Evolutionary conservation across 2,329 filamentous ascomycete species (phyloP), one percentile per base, ranked within the genome.

Genomic region (Fusarium papillatum): DNA sequence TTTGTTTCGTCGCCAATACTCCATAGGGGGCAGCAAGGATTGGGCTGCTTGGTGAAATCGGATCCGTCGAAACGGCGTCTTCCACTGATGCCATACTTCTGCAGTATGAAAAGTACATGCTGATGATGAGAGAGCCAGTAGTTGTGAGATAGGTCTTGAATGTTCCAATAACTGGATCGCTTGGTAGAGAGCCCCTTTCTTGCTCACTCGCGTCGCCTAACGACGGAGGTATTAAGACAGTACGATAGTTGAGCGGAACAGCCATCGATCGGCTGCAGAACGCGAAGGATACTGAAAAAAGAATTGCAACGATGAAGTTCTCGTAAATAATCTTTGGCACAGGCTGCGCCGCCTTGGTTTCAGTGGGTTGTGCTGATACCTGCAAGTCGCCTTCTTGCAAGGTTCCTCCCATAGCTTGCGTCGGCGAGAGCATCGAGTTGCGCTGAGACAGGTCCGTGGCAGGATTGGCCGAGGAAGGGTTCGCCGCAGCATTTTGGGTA

Each of bases 1-100:
- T 61, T 53, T 82, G 80, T 31, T 81, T 80, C 13, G 79, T 80
- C 34, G 82, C 79, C 64, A 84, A 72, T 59, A 85, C 78, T 29
- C 90, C 90, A 63, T 91, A 86, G 0, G 90, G 90, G 3, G 90
- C 90, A 9, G 88, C 87, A 24, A 92, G 80, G 24, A 92, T 85
- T 3, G 86, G 84, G 19, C 86, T 82, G 22, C 86, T 86, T 0
- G 86, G 78, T 10, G 85, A 82, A 7, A 85, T 83, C 7, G 86
- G 75, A 48, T 83, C 85, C 17, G 84, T 80, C 17, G 83, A 82
- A 38, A 86, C 72, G 9, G 81, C 81, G 71, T 90, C 87, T 19
- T 88, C 86, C 24, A 88, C 82, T 2, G 85, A 85, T 17, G 86
- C 79, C 46, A 92, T 81, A 9, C 87, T 88, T 43, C 86, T 83